Conservation (phyloP, 495 filamentous ascomycete species). For the Trichoderma asperelloides region DNA sequence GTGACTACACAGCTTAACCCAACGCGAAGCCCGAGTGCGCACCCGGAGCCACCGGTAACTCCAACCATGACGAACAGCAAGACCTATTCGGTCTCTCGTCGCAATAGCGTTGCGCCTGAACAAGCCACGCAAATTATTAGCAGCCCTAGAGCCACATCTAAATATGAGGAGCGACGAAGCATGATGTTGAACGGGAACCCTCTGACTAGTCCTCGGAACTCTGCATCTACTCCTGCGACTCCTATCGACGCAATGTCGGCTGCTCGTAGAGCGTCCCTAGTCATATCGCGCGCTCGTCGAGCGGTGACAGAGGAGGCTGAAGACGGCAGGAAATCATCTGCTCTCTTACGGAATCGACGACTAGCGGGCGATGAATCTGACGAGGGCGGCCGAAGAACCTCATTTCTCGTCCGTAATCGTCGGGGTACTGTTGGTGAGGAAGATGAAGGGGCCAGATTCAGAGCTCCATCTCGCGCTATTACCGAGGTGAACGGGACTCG, state of each 20-base stretch:
- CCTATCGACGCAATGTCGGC: slow-evolving; percentile 16
- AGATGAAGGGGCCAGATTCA: slow-evolving; percentile 39
- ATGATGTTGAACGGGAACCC: slow-evolving; percentile 46
- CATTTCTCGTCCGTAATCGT: slow-evolving; percentile 28
- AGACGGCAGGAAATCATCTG: slow-evolving; percentile 37
- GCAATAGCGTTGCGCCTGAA: slow-evolving; percentile 26
- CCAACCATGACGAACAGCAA: slow-evolving; percentile 24
- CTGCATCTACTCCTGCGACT: slow-evolving; percentile 21
- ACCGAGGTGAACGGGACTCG: slow-evolving; percentile 43
- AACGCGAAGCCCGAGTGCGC: slow-evolving; percentile 14
- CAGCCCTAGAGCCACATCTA: slow-evolving; percentile 56
- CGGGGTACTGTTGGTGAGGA: slow-evolving; percentile 35
- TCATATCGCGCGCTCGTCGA: slow-evolving; percentile 33
- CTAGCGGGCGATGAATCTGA: slow-evolving; percentile 36
- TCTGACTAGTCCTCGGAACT: slow-evolving; percentile 31
- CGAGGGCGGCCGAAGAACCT: slow-evolving; percentile 35
- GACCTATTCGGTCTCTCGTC: slow-evolving; percentile 12
- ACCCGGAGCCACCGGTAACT: slow-evolving; percentile 22
- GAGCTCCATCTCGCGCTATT: slow-evolving; percentile 46
- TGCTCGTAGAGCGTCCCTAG: slow-evolving; percentile 36
- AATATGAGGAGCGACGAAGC: slow-evolving; percentile 62
- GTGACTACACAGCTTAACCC: slow-evolving; percentile 16
- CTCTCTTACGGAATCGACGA: slow-evolving; percentile 35
- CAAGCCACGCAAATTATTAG: slow-evolving; percentile 28
- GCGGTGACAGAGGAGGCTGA: slow-evolving; percentile 38